Conservation (phyloP, 2,329 filamentous ascomycete species). For the Clonostachys rhizophaga region DNA sequence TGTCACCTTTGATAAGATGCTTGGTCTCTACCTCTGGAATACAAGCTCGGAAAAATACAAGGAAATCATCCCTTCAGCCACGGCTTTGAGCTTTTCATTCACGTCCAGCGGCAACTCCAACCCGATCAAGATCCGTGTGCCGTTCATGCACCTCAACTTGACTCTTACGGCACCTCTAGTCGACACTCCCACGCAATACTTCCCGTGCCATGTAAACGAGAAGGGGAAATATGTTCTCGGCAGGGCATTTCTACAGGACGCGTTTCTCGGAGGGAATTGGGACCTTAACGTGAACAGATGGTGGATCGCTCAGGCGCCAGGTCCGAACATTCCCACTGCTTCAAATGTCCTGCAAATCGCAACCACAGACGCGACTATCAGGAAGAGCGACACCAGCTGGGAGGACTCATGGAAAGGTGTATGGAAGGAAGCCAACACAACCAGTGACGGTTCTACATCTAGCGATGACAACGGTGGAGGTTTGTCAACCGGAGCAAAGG, state of each 20-base stretch:
- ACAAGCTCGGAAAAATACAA: slow-evolving; percentile 21
- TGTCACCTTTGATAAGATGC: slow-evolving; percentile 21
- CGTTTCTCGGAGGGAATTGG: slow-evolving; percentile 37
- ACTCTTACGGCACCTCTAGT: slow-evolving; percentile 29
- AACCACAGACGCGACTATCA: slow-evolving; percentile 9
- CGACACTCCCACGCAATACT: slow-evolving; percentile 25
- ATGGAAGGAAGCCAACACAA: slow-evolving; percentile 15
- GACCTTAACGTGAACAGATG: slow-evolving; percentile 14
- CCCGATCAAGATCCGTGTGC: slow-evolving; percentile 8
- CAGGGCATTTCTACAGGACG: slow-evolving; percentile 39
- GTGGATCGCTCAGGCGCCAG: slow-evolving; percentile 34
- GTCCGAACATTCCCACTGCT: slow-evolving; percentile 17
- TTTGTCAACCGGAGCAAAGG: not conserved
- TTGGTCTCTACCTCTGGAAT: slow-evolving; percentile 36
- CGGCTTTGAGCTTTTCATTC: slow-evolving; percentile 33
- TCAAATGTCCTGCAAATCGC: not conserved
- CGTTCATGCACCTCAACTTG: slow-evolving; percentile 24
- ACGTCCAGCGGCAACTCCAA: slow-evolving; percentile 17
- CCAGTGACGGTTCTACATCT: slow-evolving; percentile 3
- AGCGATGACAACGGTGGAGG: not conserved
- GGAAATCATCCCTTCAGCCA: slow-evolving; percentile 30
- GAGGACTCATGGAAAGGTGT: slow-evolving; percentile 21
- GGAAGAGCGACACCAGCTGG: slow-evolving; percentile 19
- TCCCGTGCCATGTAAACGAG: slow-evolving; percentile 29
- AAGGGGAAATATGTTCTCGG: slow-evolving; percentile 24